Base-by-base conservation (phyloP, 1,284 basidiomycete genomes). In the Cronartium ribicola region DNA sequence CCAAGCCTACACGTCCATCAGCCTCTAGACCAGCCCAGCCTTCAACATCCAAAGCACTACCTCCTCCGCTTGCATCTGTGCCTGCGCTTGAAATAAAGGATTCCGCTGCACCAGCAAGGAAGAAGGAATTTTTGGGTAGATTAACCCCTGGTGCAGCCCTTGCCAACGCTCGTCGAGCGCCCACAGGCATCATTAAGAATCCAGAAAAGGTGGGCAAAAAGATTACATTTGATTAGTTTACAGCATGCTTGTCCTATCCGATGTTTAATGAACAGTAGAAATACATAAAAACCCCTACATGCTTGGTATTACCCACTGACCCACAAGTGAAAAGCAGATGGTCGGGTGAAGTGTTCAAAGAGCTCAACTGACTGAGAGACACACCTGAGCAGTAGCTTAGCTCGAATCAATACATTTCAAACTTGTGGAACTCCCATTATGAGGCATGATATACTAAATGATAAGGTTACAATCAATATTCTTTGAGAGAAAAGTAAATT, bases 61-160 rank as follows among this genome's bases (percentile, higher is more conserved):
- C 51, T 17, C 8, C 20, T 39, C 22, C 60, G 17, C 4, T 44
- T 44, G 64, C 43, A n/a, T 37, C 62, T 13, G 41, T 39, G 41
- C 20, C 64, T 29, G 20, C 37, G 7, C 43, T 46, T n/a, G 4
- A 17, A 43, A 8, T 61, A 8, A 40, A 63, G 17, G 61, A 63
- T 7, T 8, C 11, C 11, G 13, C 14, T 13, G 2, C 10, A 29
- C 44, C n/a, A 36, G 41, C 40, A 57, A 22, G 13, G 2, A 71
- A 64, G 44, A 71, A 63, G 57, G 62, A 55, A 20, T 72, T 59
- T 40, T 17, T 43, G 29, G 70, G 70, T 55, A 43, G 70, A 40
- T 55, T 65, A n/a, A 72, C 62, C 36, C 70, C 70, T n/a, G 70
- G 70, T 11, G 70, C 70, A 20, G 70, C 70, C 5, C 63, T 72